A percentile compares a stretch with the other conserved stretches of the same genome.
Conservation (phyloP, 23 red algal genomes). For the Pyropia yezoensis region DNA sequence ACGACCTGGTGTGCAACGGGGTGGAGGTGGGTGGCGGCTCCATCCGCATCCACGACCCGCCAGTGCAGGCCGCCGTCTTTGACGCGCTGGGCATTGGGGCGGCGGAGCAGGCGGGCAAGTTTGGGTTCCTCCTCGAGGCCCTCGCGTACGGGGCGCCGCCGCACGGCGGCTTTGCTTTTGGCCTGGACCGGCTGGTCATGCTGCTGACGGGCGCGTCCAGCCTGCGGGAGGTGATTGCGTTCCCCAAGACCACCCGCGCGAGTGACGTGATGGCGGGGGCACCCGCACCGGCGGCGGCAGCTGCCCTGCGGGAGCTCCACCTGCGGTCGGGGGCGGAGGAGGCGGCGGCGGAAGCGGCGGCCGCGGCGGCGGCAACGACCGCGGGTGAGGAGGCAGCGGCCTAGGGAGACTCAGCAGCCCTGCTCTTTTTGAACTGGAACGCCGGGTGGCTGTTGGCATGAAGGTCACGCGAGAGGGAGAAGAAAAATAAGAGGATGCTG, state of each 20-base stretch:
- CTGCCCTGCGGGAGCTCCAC: slow-evolving; percentile 60
- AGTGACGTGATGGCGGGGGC: slow-evolving; percentile 90
- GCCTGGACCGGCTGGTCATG: slow-evolving; percentile 88
- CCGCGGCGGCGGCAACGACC: too few relatives aligned
- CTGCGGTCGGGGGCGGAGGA: slow-evolving; percentile 15
- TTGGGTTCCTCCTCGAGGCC: slow-evolving; percentile 97
- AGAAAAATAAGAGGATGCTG: too few relatives aligned
- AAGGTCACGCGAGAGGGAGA: too few relatives aligned
- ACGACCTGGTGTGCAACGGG: slow-evolving; percentile 99
- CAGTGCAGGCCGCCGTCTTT: slow-evolving; percentile 74
- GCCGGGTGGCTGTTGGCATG: too few relatives aligned
- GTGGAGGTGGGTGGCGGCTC: slow-evolving; percentile 91
- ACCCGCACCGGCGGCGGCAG: slow-evolving; percentile 32
- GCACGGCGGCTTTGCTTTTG: slow-evolving; percentile 96
- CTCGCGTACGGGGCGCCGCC: slow-evolving; percentile 89
- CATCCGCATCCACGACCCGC: slow-evolving; percentile 83
- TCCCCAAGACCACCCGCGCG: slow-evolving; percentile 94
- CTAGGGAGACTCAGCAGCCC: too few relatives aligned
- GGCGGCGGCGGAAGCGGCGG: background rate
- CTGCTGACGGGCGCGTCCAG: slow-evolving; percentile 67
- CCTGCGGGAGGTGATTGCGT: slow-evolving; percentile 94
- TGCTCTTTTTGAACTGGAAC: too few relatives aligned
- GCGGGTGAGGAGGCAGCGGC: too few relatives aligned
- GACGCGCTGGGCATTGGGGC: slow-evolving; percentile 41
- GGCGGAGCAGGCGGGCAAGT: slow-evolving; percentile 72